Evolutionary conservation across 257 asterid genomes (phyloP), one percentile per base, ranked within the genome.

Genomic region (Paraleonurus japonicus): DNA sequence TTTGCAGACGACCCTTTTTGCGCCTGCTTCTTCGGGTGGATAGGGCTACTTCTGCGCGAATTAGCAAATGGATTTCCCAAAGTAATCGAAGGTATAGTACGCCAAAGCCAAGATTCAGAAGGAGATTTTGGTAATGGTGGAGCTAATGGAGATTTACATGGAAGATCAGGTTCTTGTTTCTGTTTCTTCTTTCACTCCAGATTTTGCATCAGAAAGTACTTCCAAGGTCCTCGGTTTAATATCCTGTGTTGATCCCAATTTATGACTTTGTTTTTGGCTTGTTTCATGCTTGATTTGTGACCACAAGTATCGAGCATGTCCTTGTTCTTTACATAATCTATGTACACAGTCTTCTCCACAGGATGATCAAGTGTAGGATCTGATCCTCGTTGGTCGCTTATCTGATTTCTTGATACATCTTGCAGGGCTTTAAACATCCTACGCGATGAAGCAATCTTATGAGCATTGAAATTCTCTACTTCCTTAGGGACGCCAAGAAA

Each of bases 61-160:
- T 84, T 84, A 1, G 86, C 83, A 76, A 90, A 85, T 0, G 90
- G 90, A 64, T 85, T 86, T 27, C 85, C 85, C 76, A 87, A 24
- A 35, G 86, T 54, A 53, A 85, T 82, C 2, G 96, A 86, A 58
- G 98, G 96, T 78, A 88, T 78, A 0, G 89, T 79, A 4, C 84
- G 84, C 98, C 98, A 89, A 7, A 95, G 97, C 99, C 99, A 95
- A 69, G 98, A 88, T 78, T 95, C 98, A 0, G 98, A 87, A 2
- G 99, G 99, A n/a, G 98, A 92, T 74, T 88, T 95, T 51, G 98
- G 99, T 59, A 95, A 78, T n/a, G 99, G 98, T 19, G 97, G 98
- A 32, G 88, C 86, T 32, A 83, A 61, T 15, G 90, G 87, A 58
- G 98, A 88, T 65, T 78, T 83, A 65, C 73, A 39, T 30, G 78